These are phyloP conservation scores for Casuarina cunninghamiana DNA, from an alignment of 306 rosid genomes.

Conservation along the genomic window DNA sequence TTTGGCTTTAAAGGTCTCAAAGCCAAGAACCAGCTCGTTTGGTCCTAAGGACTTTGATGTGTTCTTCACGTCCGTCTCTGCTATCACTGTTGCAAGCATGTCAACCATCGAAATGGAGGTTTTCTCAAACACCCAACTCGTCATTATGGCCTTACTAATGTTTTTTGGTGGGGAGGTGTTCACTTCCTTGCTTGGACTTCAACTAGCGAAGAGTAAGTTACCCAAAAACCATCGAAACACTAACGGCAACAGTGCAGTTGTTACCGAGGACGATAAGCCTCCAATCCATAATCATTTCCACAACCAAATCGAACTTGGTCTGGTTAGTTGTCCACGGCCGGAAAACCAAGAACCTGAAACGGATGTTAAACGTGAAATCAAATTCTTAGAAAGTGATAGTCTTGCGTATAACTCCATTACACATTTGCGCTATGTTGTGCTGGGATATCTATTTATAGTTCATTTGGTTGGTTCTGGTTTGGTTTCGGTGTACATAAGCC, in stretches of 20 bases:
- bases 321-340: too few relatives aligned
- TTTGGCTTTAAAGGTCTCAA: constrained; percentile 48
- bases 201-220: constrained; percentile 9
- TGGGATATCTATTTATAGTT: constrained; percentile 28
- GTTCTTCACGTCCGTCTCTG: constrained; percentile 75
- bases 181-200: constrained; percentile 53
- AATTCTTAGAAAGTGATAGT: background rate
- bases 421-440: constrained; percentile 27
- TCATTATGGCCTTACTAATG: constrained; percentile 56
- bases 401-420: constrained; percentile 23
- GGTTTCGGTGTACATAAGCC: constrained; percentile 25
- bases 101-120: constrained; percentile 63
- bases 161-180: constrained; percentile 67
- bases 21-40: constrained; percentile 26
- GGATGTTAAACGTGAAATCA: too few relatives aligned
- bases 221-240: background rate
- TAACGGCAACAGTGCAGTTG: background rate
- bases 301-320: constrained; percentile 10
- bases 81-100: constrained; percentile 76
- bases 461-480: constrained; percentile 35
- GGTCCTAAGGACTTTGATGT: constrained; percentile 37
- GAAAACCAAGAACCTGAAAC: too few relatives aligned
- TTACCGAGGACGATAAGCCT: background rate
- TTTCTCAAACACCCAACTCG: constrained; percentile 54
- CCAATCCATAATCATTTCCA: background rate